Evolutionary conservation across 768 basidiomycete species (phyloP).

Genomic region (Crucibulum laeve): DNA sequence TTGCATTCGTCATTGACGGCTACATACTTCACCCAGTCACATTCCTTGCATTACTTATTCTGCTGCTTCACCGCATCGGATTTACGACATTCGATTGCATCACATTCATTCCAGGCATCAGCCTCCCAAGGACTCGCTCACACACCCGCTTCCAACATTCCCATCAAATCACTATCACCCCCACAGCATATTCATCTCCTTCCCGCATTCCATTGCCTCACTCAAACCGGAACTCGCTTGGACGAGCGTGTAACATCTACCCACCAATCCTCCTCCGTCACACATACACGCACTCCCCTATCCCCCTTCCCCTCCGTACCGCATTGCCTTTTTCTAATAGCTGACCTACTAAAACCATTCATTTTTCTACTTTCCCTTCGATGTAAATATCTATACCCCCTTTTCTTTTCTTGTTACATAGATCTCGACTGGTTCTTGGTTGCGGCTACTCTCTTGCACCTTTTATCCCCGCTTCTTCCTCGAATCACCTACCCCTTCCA

Average conservation of each 20-base stretch:
- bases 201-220: conserved; percentile 6
- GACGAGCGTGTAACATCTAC: conserved; percentile 29
- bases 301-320: background rate
- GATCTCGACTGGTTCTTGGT: conserved; percentile 7
- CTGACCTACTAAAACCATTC: conserved; percentile 1
- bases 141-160: background rate
- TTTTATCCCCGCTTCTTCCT: conserved; percentile 5
- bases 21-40: background rate
- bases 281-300: background rate
- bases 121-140: conserved; percentile 2
- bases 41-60: background rate
- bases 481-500: too few relatives aligned
- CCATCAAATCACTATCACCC: conserved; percentile 1
- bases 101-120: conserved; percentile 2
- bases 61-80: background rate
- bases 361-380: conserved; percentile 5
- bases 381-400: conserved; percentile 1
- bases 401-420: conserved; percentile 5
- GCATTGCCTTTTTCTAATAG: conserved; percentile 4
- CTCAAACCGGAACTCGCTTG: conserved; percentile 25
- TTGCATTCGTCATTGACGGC: too few relatives aligned
- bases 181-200: conserved; percentile 4
- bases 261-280: background rate
- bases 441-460: conserved; percentile 2
- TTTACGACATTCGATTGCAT: background rate